Evolutionary conservation across 192 early-diverging fungal species (phyloP).

Genomic region (Coemansia sp.): DNA sequence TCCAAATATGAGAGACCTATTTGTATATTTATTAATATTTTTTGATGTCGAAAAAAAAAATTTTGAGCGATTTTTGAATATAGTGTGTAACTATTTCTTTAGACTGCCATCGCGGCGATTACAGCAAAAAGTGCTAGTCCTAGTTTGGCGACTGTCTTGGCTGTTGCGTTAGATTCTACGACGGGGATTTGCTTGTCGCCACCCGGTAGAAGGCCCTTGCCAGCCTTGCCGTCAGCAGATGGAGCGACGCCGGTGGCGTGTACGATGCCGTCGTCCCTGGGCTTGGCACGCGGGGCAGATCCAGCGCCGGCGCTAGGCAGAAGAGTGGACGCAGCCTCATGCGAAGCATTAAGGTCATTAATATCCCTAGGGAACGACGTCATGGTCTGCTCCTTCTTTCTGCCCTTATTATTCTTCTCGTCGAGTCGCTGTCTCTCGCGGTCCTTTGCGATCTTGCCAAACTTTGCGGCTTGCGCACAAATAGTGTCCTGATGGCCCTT

Average conservation of each 20-base stretch:
- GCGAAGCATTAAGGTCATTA: slow-evolving; percentile 40
- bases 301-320: neutral
- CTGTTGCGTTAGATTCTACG: neutral
- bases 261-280: neutral
- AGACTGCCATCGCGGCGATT: neutral
- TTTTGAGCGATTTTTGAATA: neutral
- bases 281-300: neutral
- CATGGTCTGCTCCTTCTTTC: slow-evolving; percentile 20
- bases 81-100: neutral
- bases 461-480: slow-evolving; percentile 54
- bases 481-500: slow-evolving; percentile 37
- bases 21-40: neutral
- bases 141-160: neutral
- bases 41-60: neutral
- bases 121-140: slow-evolving; percentile 1
- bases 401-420: slow-evolving; percentile 38
- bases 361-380: slow-evolving; percentile 27
- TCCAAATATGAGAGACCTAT: neutral
- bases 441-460: slow-evolving; percentile 51
- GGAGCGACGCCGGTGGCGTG: neutral
- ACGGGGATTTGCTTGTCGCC: slow-evolving; percentile 18
- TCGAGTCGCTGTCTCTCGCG: slow-evolving; percentile 42
- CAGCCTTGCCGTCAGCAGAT: neutral
- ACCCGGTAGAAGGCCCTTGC: slow-evolving; percentile 9
- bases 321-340: slow-evolving; percentile 2